Base-by-base conservation (phyloP, 1,139 yeast genomes). In the Citeromyces hawaiiensis region DNA sequence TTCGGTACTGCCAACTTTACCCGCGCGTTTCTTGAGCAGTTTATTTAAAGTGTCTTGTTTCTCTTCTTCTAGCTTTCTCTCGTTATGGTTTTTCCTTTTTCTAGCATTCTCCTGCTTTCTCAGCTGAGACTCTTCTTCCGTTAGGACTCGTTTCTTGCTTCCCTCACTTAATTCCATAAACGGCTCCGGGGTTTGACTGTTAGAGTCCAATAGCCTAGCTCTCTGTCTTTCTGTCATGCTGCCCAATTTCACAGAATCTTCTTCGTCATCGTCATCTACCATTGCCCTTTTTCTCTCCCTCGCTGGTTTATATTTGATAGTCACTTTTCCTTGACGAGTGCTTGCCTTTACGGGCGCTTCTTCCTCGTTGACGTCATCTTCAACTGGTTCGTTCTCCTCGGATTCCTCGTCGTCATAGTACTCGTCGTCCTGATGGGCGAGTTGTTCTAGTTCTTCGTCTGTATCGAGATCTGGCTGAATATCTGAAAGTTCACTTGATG, bases 41-140 rank as follows among this genome's bases (percentile, higher is more conserved):
- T 83, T 85, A 56, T 87, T 88, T 47, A 91, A 67, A 0, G 96
- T 88, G 48, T 87, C 96, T 51, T 80, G 74, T 56, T 91, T 91
- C 57, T 91, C 98, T 56, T 86, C 96, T 53, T 87, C 97, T 34
- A 85, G 63, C 46, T 82, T 76, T 60, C 82, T 80, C 51, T 80
- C 88, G 47, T 82, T 80, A 52, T 87, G 71, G 53, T 91, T 91
- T 56, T 83, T 83, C 47, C 98, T 70, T 56, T 88, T 75, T 49
- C 98, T 72, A 0, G 96, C 91, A 52, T 76, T 79, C 54, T 91
- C 98, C 1, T 94, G 88, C 46, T 87, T 77, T 35, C 87, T 70
- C 43, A 86, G 60, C 32, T 85, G 85, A 34, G 77, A 70, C 57
- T 88, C 94, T 54, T 91, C 96, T 43, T 80, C 96, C 0, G 94